Conservation (phyloP, 495 filamentous ascomycete genomes). For the Pyronema domesticum region DNA sequence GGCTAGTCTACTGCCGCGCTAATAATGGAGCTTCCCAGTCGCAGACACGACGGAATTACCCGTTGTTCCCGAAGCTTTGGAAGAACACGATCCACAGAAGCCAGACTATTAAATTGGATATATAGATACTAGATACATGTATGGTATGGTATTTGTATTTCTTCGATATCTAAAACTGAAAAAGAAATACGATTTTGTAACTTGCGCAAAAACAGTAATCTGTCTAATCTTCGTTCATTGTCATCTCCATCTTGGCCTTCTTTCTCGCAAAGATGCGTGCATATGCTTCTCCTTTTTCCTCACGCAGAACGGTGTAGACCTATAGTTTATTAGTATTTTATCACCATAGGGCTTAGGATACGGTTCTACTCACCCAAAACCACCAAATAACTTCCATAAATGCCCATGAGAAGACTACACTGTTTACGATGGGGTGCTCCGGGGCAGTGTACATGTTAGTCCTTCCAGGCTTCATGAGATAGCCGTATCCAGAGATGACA, state of each 20-base stretch:
- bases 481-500: conserved; percentile 12
- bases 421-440: conserved; percentile 13
- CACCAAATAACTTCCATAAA: conserved; percentile 18
- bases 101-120: too few relatives aligned
- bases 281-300: conserved; percentile 14
- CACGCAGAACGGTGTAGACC: conserved; percentile 19
- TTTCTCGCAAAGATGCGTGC: conserved; percentile 11
- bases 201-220: background rate
- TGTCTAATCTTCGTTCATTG: background rate
- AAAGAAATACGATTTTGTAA: background rate
- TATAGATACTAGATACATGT: too few relatives aligned
- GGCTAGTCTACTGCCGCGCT: too few relatives aligned
- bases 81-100: too few relatives aligned
- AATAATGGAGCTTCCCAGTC: too few relatives aligned
- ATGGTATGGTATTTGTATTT: too few relatives aligned
- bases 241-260: conserved; percentile 4
- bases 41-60: too few relatives aligned
- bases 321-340: background rate
- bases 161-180: background rate
- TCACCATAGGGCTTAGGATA: background rate
- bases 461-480: conserved; percentile 16
- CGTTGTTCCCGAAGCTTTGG: too few relatives aligned
- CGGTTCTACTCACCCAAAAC: conserved; percentile 18
- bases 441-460: conserved; percentile 2
- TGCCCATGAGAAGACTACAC: conserved; percentile 19